Conservation (phyloP, 805 yeast species). For the Candida nitratophila region DNA sequence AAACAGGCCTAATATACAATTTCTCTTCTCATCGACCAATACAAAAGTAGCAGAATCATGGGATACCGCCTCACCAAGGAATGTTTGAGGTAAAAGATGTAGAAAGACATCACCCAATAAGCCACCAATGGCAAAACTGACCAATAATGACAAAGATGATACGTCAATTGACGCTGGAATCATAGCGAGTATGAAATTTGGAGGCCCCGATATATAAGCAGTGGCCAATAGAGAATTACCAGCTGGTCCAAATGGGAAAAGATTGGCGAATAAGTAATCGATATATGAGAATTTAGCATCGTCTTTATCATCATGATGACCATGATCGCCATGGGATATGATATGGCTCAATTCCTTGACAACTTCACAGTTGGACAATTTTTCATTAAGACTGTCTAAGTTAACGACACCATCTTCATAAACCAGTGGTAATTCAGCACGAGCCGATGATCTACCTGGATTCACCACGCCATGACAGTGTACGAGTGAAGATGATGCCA, state of each 20-base stretch:
- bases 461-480: neutral
- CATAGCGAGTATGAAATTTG: constrained; percentile 47
- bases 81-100: constrained; percentile 66
- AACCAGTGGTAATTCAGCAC: neutral
- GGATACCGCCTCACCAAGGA: constrained; percentile 42
- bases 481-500: neutral
- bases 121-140: constrained; percentile 73
- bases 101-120: constrained; percentile 67
- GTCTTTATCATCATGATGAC: constrained; percentile 5
- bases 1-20: constrained; percentile 42
- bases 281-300: constrained; percentile 19
- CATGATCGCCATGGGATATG: neutral
- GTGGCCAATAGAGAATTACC: constrained; percentile 60
- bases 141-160: constrained; percentile 42
- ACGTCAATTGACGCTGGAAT: constrained; percentile 53
- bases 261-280: constrained; percentile 31
- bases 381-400: constrained; percentile 25
- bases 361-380: constrained; percentile 29
- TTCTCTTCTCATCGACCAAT: constrained; percentile 43
- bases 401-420: constrained; percentile 34
- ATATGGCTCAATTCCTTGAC: constrained; percentile 30
- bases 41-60: constrained; percentile 34
- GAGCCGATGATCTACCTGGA: too few relatives aligned
- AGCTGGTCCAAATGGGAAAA: constrained; percentile 51
- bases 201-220: constrained; percentile 56